Base-by-base conservation (phyloP, 2,329 filamentous ascomycete genomes). In the Trichothecium roseum region DNA sequence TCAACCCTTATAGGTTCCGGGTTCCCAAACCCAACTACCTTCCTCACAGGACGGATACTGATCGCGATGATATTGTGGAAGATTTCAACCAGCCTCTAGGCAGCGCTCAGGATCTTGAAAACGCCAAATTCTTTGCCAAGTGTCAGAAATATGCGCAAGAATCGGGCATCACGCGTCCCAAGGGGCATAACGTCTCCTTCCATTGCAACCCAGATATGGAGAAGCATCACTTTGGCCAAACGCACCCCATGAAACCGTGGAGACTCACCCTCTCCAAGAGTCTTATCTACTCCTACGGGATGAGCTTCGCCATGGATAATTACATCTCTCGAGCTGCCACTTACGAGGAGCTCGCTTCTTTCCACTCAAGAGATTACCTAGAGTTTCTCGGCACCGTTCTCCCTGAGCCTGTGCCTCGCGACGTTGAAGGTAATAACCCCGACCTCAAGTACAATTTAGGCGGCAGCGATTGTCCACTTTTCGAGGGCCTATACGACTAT, bases 181-280 rank as follows among this genome's bases (percentile, higher is more conserved):
- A 82, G 52, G 88, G 87, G 46, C 88, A 93, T 62, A 87, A 74
- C 22, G 89, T 98, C 32, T 95, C 89, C 8, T 96, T 88, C 61
- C 91, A 98, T 57, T 86, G 87, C 62, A 95, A 95, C 51, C 84
- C 88, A 2, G 79, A 85, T 40, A 93, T 96, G 55, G 91, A 98
- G 63, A 83, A 84, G 54, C 89, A 96, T 60, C 91, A 98, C 59
- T 98, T 98, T 57, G 91, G 91, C 45, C 82, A 85, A 62, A 88
- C 85, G 8, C 91, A 98, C 65, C 91, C 91, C 15, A 98, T 98
- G 91, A 98, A 98, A 59, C 91, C 91, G 40, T 96, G 91, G 89
- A 84, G 91, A 26, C 66, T 98, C 44, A 95, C 88, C 13, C 72
- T 98, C 37, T 93, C 91, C 38, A 96, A 98, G 58, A 86, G 91